Percentiles rank a stretch among this genome's conserved stretches.
Evolutionary conservation across 495 filamentous ascomycete genomes (phyloP).

Genomic region (Penicillium odoratum): DNA sequence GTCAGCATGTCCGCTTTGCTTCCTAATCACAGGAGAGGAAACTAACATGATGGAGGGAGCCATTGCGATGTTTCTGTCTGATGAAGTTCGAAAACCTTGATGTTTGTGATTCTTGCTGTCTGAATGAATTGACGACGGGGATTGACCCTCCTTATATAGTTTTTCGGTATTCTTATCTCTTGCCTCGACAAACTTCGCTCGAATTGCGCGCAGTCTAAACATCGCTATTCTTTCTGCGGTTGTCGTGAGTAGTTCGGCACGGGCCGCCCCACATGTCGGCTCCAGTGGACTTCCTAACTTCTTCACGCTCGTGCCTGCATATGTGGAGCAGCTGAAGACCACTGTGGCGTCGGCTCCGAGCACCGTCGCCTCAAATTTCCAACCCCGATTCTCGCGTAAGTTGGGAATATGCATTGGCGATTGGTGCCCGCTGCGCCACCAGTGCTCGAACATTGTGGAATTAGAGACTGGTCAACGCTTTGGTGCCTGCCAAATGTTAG

Average conservation of each 20-base stretch:
- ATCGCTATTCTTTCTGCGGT: neutral
- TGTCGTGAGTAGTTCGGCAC: slow-evolving; percentile 7
- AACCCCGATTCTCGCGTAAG: neutral
- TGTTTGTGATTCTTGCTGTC: neutral
- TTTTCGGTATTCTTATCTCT: neutral
- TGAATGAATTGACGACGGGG: neutral
- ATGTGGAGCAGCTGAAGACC: slow-evolving; percentile 1
- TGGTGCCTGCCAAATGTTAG: neutral
- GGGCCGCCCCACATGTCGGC: slow-evolving; percentile 11
- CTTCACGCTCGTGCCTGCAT: neutral
- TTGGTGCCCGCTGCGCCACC: neutral
- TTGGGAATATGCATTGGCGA: neutral
- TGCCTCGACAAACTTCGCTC: neutral
- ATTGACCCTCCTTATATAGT: neutral
- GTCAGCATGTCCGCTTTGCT: slow-evolving; percentile 7
- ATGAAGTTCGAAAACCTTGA: neutral
- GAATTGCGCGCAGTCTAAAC: neutral
- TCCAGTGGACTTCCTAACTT: neutral
- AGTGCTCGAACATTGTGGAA: neutral
- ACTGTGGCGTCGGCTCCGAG: slow-evolving; percentile 7
- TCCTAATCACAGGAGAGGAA: neutral
- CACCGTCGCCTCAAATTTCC: slow-evolving; percentile 24
- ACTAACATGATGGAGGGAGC: slow-evolving; percentile 9
- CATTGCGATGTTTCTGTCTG: neutral
- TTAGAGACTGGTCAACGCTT: neutral